Evolutionary conservation across 768 basidiomycete genomes (phyloP), one percentile per base, ranked within the genome.

Genomic region (Boletus fagicola): DNA sequence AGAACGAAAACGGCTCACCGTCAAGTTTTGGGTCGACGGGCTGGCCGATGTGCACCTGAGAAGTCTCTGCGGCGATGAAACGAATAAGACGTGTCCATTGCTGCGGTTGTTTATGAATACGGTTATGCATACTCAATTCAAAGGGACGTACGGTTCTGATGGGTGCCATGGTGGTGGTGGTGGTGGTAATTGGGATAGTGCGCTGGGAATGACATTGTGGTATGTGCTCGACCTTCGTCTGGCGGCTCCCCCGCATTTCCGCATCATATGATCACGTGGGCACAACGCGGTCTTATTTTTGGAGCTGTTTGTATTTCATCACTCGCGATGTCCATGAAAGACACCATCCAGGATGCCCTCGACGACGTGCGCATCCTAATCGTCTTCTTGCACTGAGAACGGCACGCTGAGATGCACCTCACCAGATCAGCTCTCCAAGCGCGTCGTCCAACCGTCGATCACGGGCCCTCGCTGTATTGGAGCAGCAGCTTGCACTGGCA

Each of bases 51-150:
- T 92, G 91, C 26, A 92, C 79, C 52, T 81, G 77, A 7, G 80
- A 77, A 0, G 89, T 91, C 74, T 92, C 91, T 15, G 75, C 78
- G 22, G 90, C 90, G 31, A 89, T 79, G 68, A 92, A 92, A 57
- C 90, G 88, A 64, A 92, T 90, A 51, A 92, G 80, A 50, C 90
- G 85, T 35, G 83, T 83, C 90, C 90, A 92, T 60, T 69, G 69
- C 68, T 69, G 42, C 10, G 9, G 40, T 13, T 26, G 44, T 30
- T 49, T 24, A 3, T 61, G 36, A 63, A 44, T 20, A 51, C 22
- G 10, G 3, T 28, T 28, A 7, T 28, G 28, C 6, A 28, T 28
- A 28, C 28, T 28, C 28, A 0, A 30, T 18, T 8, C 2, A 16
- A 20, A 40, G 1, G 28, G 40, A 67, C 80, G 51, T 64, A 85